A percentile compares a stretch with the other conserved stretches of the same genome.
Conservation (phyloP, 73 alveolate species). For the Loxodes magnus region DNA sequence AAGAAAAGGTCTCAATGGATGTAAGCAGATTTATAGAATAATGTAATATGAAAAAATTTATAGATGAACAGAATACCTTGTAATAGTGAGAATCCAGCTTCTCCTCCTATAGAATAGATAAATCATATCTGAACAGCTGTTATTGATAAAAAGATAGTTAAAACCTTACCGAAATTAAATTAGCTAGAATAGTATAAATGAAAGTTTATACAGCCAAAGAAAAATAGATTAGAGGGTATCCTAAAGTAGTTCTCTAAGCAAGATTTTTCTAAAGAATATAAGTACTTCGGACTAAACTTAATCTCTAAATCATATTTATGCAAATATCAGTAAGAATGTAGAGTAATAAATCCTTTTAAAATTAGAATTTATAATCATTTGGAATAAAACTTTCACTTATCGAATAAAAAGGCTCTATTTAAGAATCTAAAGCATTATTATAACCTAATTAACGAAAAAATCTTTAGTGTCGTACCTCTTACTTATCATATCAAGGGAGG, state of each 20-base stretch:
- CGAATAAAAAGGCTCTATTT: constrained; percentile 63
- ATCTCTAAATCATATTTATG: background rate
- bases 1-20: background rate
- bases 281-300: background rate
- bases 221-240: background rate
- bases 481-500: constrained; percentile 68
- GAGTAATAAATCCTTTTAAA: constrained; percentile 2
- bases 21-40: constrained; percentile 2
- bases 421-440: constrained; percentile 55
- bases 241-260: background rate
- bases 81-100: background rate
- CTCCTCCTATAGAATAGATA: background rate
- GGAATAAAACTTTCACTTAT: constrained; percentile 47
- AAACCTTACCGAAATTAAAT: too few relatives aligned
- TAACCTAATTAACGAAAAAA: constrained; percentile 30
- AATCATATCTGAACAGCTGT: too few relatives aligned
- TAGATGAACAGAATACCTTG: background rate
- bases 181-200: too few relatives aligned
- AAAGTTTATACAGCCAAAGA: background rate
- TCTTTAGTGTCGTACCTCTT: constrained; percentile 47
- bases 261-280: background rate
- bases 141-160: too few relatives aligned
- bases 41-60: background rate
- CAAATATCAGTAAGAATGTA: background rate
- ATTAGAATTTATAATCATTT: constrained; percentile 37